Percentiles rank a stretch among this genome's conserved stretches.
Conservation (phyloP, 2,329 filamentous ascomycete genomes). For the Coniochaeta sp. region DNA sequence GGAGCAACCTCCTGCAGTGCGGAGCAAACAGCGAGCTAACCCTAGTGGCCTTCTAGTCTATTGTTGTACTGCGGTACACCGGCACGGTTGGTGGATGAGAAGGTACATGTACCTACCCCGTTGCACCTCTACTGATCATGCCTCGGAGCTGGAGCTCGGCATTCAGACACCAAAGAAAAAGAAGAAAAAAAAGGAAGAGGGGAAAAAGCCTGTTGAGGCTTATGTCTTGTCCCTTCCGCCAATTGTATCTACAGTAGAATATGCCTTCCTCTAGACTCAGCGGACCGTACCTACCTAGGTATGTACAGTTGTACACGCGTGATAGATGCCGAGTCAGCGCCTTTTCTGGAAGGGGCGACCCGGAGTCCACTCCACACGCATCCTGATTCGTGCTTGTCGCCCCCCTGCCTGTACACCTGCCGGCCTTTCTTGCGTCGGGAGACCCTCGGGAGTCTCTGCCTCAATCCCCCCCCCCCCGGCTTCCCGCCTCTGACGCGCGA, state of each 20-base stretch:
- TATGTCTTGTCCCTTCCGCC: background rate
- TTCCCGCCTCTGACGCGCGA: background rate
- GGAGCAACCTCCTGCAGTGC: background rate
- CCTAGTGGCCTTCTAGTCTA: too few species aligned
- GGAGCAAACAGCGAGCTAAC: background rate
- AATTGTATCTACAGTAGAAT: too few species aligned
- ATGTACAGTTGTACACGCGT: too few species aligned
- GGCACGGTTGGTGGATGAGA: too few species aligned
- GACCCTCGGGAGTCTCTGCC: background rate
- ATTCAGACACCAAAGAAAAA: background rate
- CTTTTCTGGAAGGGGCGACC: background rate
- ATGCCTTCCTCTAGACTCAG: too few species aligned
- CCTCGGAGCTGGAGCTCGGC: too few species aligned
- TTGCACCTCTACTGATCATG: too few species aligned
- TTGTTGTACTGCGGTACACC: too few species aligned
- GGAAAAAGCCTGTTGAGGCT: background rate
- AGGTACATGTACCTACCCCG: too few species aligned
- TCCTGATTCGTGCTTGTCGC: conserved; percentile 1
- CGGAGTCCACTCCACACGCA: background rate
- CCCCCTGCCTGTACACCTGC: too few species aligned
- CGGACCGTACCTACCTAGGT: too few species aligned
- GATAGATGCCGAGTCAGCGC: background rate
- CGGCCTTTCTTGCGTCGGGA: background rate
- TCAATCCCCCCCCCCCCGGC: too few species aligned
- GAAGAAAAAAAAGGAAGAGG: background rate